Evolutionary conservation across 1,139 yeast species (phyloP).

Genomic region (Suhomyces atakaporum): DNA sequence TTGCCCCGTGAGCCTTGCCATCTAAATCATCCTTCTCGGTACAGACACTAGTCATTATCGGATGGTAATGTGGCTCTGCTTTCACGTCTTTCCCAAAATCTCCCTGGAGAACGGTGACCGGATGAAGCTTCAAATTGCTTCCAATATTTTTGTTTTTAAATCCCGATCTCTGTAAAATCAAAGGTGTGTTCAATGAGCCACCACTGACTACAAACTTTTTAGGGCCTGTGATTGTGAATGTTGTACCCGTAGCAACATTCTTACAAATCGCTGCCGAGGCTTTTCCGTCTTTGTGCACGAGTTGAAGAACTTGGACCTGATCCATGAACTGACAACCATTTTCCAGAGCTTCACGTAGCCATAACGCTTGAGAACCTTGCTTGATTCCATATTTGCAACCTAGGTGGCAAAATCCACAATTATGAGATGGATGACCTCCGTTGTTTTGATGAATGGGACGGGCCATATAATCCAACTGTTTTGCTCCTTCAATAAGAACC

Average conservation of each 20-base stretch:
- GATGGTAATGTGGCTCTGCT: conserved; percentile 39
- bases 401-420: conserved; percentile 53
- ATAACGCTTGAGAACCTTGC: conserved; percentile 53
- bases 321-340: conserved; percentile 53
- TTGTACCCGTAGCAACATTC: conserved; percentile 30
- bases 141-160: conserved; percentile 59
- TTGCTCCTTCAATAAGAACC: conserved; percentile 48
- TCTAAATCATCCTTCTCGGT: conserved; percentile 53
- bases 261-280: conserved; percentile 49
- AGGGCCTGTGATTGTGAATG: conserved; percentile 47
- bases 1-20: conserved; percentile 59
- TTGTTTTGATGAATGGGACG: conserved; percentile 51
- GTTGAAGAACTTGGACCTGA: conserved; percentile 43
- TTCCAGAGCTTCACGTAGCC: conserved; percentile 55
- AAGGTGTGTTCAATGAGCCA: conserved; percentile 57
- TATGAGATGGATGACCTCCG: conserved; percentile 48
- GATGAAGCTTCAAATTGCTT: conserved; percentile 55
- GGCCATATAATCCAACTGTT: conserved; percentile 48
- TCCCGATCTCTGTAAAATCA: conserved; percentile 51
- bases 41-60: conserved; percentile 57
- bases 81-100: conserved; percentile 39
- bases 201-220: conserved; percentile 49
- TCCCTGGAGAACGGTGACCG: conserved; percentile 46
- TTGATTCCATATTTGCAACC: conserved; percentile 61
- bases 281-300: conserved; percentile 43